Evolutionary conservation across 192 early-diverging fungal genomes (phyloP).

Genomic region (Allomyces arbusculus): DNA sequence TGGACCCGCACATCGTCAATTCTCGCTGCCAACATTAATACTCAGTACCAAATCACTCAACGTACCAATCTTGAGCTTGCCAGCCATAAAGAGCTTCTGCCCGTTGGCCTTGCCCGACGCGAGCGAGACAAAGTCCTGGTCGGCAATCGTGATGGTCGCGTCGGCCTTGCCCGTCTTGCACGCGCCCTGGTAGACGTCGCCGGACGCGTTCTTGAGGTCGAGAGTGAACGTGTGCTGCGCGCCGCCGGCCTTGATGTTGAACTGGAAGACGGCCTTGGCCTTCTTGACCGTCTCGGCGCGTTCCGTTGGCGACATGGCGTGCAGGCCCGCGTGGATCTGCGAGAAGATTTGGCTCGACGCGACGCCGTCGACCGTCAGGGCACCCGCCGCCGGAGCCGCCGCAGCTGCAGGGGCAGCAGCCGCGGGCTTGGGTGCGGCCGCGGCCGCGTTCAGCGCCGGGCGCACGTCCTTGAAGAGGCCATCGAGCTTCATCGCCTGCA

Average conservation of each 20-base stretch:
- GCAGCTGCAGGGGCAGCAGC: constrained; percentile 8
- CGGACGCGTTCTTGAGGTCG: constrained; percentile 20
- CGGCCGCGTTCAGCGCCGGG: too few relatives aligned
- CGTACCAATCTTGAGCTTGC: constrained; percentile 12
- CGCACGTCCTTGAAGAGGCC: neutral
- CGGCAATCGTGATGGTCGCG: constrained; percentile 14
- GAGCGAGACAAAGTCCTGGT: constrained; percentile 19
- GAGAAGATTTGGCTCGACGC: constrained; percentile 52
- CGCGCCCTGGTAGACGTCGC: constrained; percentile 12
- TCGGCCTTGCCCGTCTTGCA: constrained; percentile 16
- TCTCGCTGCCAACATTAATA: too few relatives aligned
- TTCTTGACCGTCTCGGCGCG: constrained; percentile 42
- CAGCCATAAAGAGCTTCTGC: constrained; percentile 1
- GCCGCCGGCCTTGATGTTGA: constrained; percentile 12
- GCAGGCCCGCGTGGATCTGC: constrained; percentile 32
- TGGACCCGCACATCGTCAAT: too few relatives aligned
- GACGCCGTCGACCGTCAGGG: constrained; percentile 45
- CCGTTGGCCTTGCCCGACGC: constrained; percentile 24
- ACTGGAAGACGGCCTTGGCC: constrained; percentile 32
- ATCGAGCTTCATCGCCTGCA: constrained; percentile 11
- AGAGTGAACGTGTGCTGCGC: constrained; percentile 18
- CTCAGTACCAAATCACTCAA: constrained; percentile 1
- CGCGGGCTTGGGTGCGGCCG: neutral
- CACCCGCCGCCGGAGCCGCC: constrained; percentile 8
- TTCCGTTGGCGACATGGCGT: constrained; percentile 34